Evolutionary conservation across 768 basidiomycete genomes (phyloP).

Genomic region (Galerina sulciceps): DNA sequence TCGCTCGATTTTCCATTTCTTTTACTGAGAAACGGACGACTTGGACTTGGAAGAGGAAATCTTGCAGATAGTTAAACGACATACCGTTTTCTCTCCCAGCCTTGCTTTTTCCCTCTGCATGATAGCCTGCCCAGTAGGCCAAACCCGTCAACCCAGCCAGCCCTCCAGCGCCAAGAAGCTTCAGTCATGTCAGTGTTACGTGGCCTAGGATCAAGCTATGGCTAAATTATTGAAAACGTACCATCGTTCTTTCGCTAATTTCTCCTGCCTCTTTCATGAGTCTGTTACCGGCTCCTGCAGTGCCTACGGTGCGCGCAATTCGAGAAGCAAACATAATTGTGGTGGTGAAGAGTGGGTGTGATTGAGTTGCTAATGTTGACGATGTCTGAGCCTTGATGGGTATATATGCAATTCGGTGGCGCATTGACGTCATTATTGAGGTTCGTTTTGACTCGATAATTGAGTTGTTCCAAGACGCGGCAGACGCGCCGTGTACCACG

Average conservation of each 20-base stretch:
- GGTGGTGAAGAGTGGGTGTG: neutral
- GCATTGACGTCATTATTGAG: neutral
- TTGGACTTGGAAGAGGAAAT: neutral
- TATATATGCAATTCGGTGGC: neutral
- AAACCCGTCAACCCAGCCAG: conserved; percentile 26
- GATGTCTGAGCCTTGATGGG: neutral
- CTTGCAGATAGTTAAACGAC: neutral
- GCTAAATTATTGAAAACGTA: conserved; percentile 4
- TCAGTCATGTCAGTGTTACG: neutral
- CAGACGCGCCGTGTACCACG: neutral
- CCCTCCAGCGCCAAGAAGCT: conserved; percentile 28
- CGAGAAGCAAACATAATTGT: conserved; percentile 28
- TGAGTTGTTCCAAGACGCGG: neutral
- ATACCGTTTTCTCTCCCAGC: conserved; percentile 9
- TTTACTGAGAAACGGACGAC: neutral
- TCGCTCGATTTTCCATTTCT: neutral
- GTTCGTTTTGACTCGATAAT: neutral
- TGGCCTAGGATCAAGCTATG: neutral
- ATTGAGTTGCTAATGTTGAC: neutral
- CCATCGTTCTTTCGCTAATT: conserved; percentile 20
- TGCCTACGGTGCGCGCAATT: conserved; percentile 24
- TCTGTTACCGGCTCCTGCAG: conserved; percentile 20
- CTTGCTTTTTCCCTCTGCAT: conserved; percentile 22
- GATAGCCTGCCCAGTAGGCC: conserved; percentile 31
- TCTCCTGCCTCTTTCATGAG: conserved; percentile 22